Percentiles rank a stretch among this genome's conserved stretches.
These are phyloP conservation scores for Penicillium sp. DNA, from an alignment of 2,329 filamentous ascomycete species.

Conservation along the genomic window DNA sequence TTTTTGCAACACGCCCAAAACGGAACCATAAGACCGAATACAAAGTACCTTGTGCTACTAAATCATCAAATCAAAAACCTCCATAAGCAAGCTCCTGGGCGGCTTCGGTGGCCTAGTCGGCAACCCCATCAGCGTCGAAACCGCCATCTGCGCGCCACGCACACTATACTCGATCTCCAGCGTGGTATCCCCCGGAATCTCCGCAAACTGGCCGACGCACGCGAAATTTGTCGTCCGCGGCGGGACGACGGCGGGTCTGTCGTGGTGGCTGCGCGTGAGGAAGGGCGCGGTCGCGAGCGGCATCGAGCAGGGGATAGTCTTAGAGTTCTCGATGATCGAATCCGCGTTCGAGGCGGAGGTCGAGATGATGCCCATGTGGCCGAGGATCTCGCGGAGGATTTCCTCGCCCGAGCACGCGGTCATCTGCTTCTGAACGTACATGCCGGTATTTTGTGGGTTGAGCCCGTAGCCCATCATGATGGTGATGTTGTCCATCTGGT, in stretches of 20 bases:
- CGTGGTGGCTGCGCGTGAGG: conserved; percentile 37
- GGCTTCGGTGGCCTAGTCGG: conserved; percentile 13
- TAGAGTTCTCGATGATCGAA: conserved; percentile 31
- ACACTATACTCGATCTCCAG: conserved; percentile 48
- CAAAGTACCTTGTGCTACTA: not conserved
- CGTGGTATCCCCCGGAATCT: conserved; percentile 44
- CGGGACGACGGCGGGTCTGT: conserved; percentile 46
- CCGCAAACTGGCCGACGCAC: conserved; percentile 49
- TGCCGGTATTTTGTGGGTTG: conserved; percentile 38
- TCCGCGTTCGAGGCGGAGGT: conserved; percentile 28
- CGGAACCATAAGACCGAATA: not conserved
- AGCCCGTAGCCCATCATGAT: conserved; percentile 49
- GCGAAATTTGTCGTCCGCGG: conserved; percentile 42
- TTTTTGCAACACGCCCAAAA: no score
- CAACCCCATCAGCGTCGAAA: conserved; percentile 30
- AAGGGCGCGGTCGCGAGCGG: conserved; percentile 47
- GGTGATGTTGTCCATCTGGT: conserved; percentile 38
- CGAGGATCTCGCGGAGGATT: conserved; percentile 43
- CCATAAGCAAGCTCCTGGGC: conserved; percentile 11
- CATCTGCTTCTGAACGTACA: conserved; percentile 47
- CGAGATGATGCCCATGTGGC: conserved; percentile 40
- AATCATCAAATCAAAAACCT: conserved; percentile 16
- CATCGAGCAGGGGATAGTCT: conserved; percentile 45
- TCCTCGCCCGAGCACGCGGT: conserved; percentile 45
- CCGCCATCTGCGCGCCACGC: conserved; percentile 41